Evolutionary conservation across 148 eudicot genomes (phyloP), one percentile per base, ranked within the genome.

Genomic region (Selenicereus undatus): DNA sequence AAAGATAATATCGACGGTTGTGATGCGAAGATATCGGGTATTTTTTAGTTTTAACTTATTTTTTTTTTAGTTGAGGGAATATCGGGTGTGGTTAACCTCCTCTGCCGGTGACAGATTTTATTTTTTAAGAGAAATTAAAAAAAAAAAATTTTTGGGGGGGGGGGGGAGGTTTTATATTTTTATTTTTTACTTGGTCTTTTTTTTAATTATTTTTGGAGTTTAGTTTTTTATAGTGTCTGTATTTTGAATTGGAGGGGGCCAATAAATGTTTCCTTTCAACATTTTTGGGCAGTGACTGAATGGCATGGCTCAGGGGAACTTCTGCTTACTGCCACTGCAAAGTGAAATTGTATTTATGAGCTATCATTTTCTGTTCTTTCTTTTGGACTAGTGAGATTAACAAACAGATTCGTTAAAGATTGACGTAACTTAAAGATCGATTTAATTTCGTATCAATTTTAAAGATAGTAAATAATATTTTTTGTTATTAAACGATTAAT

Each of bases 261-360:
- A 77, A n/a, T 62, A 22, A 62, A n/a, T 62, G 64, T 30, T 39
- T 21, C 9, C 24, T 30, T 77, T 62, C 64, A 27, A 27, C 32
- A 66, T 26, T 32, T 36, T 36, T 36, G 43, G 26, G 71, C 79
- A 77, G 71, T 68, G 48, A 77, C 27, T 21, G 58, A 75, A 13
- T 51, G 35, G 45, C 14, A 24, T 64, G 71, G 35, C 32, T 32
- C 50, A 32, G 30, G 9, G 35, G 36, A 36, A 39, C 32, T 30
- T 21, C 45, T 27, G 60, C 30, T 51, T 48, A 7, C 62, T 74
- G 60, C 29, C 54, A 11, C 60, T 75, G 77, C 64, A 75, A 75
- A 75, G 20, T 50, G 60, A 75, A 75, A 29, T 32, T 2, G 43
- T 24, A 75, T 75, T 75, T 27, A 51, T 75, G 58, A 29, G 32